phyloP scores from a whole-genome alignment of 1,284 basidiomycete species.

The Mrakiaceae sp. region DNA sequence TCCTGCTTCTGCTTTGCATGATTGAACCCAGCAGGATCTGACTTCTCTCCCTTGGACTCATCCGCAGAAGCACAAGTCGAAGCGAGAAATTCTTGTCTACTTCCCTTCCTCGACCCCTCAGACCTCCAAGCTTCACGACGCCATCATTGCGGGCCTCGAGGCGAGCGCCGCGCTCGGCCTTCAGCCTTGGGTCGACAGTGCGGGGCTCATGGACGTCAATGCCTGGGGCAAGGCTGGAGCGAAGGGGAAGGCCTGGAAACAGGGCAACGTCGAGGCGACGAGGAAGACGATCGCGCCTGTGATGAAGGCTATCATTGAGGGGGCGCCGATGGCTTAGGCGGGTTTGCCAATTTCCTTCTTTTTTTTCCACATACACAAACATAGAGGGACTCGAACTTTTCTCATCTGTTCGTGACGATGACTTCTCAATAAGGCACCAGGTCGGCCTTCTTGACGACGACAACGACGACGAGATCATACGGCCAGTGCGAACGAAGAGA shows the following conservation, averaged over 20 bases:
- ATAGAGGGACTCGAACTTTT: no score
- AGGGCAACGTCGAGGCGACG: constrained; percentile 59
- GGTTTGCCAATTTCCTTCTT: no score
- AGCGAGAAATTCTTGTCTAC: constrained; percentile 18
- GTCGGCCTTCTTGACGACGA: no score
- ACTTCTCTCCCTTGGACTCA: constrained; percentile 46
- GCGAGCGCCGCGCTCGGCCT: constrained; percentile 43
- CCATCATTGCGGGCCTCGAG: constrained; percentile 44
- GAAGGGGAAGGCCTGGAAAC: constrained; percentile 52
- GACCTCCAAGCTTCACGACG: constrained; percentile 21
- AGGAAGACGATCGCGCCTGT: constrained; percentile 72
- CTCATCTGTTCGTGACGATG: neutral
- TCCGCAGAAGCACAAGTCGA: constrained; percentile 9
- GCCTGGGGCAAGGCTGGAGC: constrained; percentile 22
- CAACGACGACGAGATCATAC: neutral
- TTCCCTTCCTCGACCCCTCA: neutral
- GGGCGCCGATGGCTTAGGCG: neutral
- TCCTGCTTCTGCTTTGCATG: constrained; percentile 41
- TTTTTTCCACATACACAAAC: no score
- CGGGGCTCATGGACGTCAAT: constrained; percentile 24
- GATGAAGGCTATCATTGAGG: constrained; percentile 34
- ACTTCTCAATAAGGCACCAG: neutral
- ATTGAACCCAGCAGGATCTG: constrained; percentile 57
- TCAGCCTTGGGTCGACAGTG: constrained; percentile 35
- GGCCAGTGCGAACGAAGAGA: neutral